A percentile compares a stretch with the other conserved stretches of the same genome.
Evolutionary conservation across 257 asterid genomes (phyloP).

Genomic region (Verbena officinalis): DNA sequence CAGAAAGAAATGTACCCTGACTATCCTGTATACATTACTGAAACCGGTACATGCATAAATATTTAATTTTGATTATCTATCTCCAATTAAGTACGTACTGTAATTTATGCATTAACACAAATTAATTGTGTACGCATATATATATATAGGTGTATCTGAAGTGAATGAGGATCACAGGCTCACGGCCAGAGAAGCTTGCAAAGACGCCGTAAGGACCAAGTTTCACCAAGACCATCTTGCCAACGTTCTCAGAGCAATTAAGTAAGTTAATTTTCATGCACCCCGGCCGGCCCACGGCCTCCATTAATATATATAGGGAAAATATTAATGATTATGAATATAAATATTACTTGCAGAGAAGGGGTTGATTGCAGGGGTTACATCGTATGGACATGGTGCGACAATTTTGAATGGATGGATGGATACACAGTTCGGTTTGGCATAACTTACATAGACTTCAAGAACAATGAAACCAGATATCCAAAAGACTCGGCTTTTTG

Average conservation of each 20-base stretch:
- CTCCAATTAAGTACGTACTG: not conserved
- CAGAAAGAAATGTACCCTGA: not conserved
- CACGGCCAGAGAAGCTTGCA: not conserved
- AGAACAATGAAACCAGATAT: slow-evolving; percentile 22
- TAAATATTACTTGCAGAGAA: too few relatives aligned
- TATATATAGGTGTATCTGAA: not conserved
- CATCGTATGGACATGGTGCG: slow-evolving; percentile 43
- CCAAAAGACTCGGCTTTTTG: slow-evolving; percentile 35
- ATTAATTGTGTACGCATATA: not conserved
- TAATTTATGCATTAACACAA: not conserved
- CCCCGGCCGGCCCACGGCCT: too few relatives aligned
- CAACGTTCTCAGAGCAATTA: not conserved
- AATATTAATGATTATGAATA: too few relatives aligned
- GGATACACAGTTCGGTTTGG: slow-evolving; percentile 47
- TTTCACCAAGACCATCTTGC: slow-evolving; percentile 14
- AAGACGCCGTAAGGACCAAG: not conserved
- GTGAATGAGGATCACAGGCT: not conserved
- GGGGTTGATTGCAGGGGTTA: slow-evolving; percentile 36
- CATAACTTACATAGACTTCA: slow-evolving; percentile 33
- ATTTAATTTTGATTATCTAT: not conserved
- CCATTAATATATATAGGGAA: too few relatives aligned
- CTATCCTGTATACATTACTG: too few relatives aligned
- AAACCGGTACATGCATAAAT: too few relatives aligned
- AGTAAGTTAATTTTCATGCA: not conserved
- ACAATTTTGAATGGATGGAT: slow-evolving; percentile 42